A percentile compares a stretch with the other conserved stretches of the same genome.
Evolutionary conservation across 352 stramenopile genomes (phyloP).

Genomic region (Pilasporangium apinafurcum): DNA sequence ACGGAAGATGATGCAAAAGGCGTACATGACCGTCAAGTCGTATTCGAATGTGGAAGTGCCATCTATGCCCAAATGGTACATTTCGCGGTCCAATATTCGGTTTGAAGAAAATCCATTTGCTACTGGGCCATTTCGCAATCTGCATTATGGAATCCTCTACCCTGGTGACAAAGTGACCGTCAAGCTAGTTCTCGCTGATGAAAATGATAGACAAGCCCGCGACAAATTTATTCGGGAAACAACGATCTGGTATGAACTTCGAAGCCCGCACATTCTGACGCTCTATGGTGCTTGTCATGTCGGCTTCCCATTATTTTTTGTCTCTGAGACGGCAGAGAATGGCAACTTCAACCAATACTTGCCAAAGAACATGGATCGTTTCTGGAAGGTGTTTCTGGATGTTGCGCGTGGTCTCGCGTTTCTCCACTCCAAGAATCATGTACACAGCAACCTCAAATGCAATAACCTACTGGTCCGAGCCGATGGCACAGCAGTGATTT

Average conservation of each 20-base stretch:
- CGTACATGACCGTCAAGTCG: constrained; percentile 3
- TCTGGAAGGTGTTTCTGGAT: constrained; percentile 24
- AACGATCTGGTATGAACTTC: constrained; percentile 9
- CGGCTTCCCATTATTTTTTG: constrained; percentile 7
- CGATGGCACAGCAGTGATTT: constrained; percentile 15
- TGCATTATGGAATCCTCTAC: constrained; percentile 10
- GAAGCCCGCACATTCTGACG: constrained; percentile 14
- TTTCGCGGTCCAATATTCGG: constrained; percentile 9
- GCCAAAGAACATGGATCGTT: constrained; percentile 5
- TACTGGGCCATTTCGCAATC: constrained; percentile 2
- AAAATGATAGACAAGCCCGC: constrained; percentile 2
- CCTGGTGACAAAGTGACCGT: constrained; percentile 11
- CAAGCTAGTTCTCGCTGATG: constrained; percentile 5
- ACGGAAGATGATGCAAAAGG: constrained; percentile 2
- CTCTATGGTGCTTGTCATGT: constrained; percentile 16
- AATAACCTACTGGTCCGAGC: constrained; percentile 20
- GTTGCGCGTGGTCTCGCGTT: constrained; percentile 19
- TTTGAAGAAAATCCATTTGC: constrained; percentile 15
- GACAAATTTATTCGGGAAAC: constrained; percentile 7
- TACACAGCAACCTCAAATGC: constrained; percentile 24
- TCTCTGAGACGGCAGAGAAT: constrained; percentile 9
- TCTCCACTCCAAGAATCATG: constrained; percentile 15
- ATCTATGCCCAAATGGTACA: constrained; percentile 9
- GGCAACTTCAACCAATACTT: constrained; percentile 21
- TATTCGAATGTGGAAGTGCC: constrained; percentile 1